Base-by-base conservation (phyloP, 2,329 filamentous ascomycete genomes). In the Fusarium luffae region DNA sequence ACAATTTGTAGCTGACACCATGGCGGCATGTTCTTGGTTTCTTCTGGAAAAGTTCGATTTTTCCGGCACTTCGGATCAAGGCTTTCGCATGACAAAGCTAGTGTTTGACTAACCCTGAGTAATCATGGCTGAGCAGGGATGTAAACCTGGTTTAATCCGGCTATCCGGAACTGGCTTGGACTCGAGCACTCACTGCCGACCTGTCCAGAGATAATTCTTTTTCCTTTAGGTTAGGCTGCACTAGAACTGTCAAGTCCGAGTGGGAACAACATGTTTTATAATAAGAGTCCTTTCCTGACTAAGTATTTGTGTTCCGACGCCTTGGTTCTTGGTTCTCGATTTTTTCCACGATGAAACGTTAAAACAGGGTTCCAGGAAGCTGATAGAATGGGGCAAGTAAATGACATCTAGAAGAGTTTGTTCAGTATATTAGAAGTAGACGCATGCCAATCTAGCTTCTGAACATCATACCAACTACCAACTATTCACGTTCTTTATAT, bases 301-400 rank as follows among this genome's bases (percentile, higher is more conserved):
- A 51, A 51, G 34, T 51, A 19, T 51, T 27, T 11, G 23, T 27
- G 32, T 8, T 14, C 49, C 49, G 8, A 2, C 19, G 23, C 23
- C 49, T 51, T 41, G 49, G 49, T 51, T 51, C 49, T 51, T 40
- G 25, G 49, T 51, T 41, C 49, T 51, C n/a, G 49, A 16, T 21
- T 51, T 51, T 51, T 41, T 9, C 14, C 32, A n/a, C 34, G 34
- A 51, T 51, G 49, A 41, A 51, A 51, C 23, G 9, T 51, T 25
- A 28, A 51, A 51, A 14, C 49, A 27, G 34, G 49, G 49, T 51
- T 51, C 32, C 7, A 18, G 49, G 23, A 51, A 42, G 6, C n/a
- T 28, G 19, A 51, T 25, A 34, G 34, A 42, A 51, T 28, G 49
- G 49, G 34, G 34, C 34, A 42, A 27, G 9, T 28, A 7, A 16